Evolutionary conservation across 306 rosid species (phyloP), one percentile per base, ranked within the genome.

Genomic region (Erythrophleum fordii): DNA sequence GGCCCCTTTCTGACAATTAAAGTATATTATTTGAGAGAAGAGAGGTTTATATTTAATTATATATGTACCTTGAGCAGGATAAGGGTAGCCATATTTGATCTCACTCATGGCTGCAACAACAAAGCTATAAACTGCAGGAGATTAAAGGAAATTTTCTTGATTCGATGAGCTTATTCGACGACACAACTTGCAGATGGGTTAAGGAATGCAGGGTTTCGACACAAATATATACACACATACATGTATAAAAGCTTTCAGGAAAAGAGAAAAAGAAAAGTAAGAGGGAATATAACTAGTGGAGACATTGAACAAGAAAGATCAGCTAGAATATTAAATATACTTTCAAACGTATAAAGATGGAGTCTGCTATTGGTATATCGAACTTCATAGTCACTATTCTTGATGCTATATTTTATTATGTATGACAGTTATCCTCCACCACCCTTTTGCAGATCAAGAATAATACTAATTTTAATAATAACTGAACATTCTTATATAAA

Each of bases 31-130:
- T 53, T 53, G 12, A 53, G 28, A 53, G 13, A 20, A 53, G 12
- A 53, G 5, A 18, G 25, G 25, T 18, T 52, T n/a, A 5, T 16
- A 17, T 12, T 25, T 26, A 9, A 17, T 10, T n/a, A n/a, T n/a
- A n/a, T n/a, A n/a, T n/a, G n/a, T 83, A 93, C 97, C 97, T 88
- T 84, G 89, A 58, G 92, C 51, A 53, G 92, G 91, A 69, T 89
- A 88, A 52, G 92, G 92, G 72, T 93, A 89, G 64, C 85, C 94
- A 85, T 91, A 88, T 84, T 93, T 91, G 67, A 83, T 81, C 41
- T 89, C 91, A 81, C 72, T 89, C 94, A 91, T 93, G 55, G 78
- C 72, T 69, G 31, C 46, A 51, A 70, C 35, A 69, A 85, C 26
- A 45, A 75, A 14, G 13, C 53, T 13, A 34, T 28, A 20, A 60